phyloP scores from a whole-genome alignment of 495 filamentous ascomycete species.

The Penicillium arizonense region DNA sequence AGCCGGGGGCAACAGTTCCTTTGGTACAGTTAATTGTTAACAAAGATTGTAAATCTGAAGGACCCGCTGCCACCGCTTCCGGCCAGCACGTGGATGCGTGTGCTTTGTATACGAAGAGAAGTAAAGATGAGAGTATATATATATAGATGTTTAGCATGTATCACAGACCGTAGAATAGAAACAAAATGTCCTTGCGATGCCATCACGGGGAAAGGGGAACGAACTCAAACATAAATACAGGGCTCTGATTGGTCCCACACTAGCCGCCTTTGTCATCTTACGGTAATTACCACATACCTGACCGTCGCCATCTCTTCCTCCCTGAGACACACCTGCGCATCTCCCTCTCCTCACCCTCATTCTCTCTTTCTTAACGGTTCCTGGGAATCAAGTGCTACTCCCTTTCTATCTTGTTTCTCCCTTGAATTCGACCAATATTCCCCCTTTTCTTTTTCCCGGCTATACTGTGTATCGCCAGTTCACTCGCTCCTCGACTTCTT shows the following conservation, averaged over 20 bases:
- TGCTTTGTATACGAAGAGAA: not conserved
- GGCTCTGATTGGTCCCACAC: not conserved
- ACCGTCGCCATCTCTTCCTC: not conserved
- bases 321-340: not conserved
- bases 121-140: not conserved
- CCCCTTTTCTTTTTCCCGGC: conserved; percentile 20
- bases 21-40: conserved; percentile 12
- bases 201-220: not conserved
- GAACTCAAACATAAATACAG: not conserved
- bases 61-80: conserved; percentile 16
- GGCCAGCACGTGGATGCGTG: not conserved
- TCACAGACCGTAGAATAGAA: too few relatives aligned
- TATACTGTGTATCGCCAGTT: conserved; percentile 41
- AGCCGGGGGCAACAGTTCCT: conserved; percentile 19
- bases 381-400: not conserved
- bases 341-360: conserved; percentile 21
- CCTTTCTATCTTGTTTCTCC: conserved; percentile 2
- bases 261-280: conserved; percentile 4
- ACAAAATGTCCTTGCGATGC: not conserved
- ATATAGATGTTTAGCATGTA: not conserved
- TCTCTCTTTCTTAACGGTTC: conserved; percentile 14
- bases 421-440: conserved; percentile 6
- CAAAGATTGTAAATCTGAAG: not conserved
- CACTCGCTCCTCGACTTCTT: conserved; percentile 29
- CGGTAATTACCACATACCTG: conserved; percentile 4